phyloP scores from a whole-genome alignment of 2,329 filamentous ascomycete genomes.

The Paracamarosporium sp. region DNA sequence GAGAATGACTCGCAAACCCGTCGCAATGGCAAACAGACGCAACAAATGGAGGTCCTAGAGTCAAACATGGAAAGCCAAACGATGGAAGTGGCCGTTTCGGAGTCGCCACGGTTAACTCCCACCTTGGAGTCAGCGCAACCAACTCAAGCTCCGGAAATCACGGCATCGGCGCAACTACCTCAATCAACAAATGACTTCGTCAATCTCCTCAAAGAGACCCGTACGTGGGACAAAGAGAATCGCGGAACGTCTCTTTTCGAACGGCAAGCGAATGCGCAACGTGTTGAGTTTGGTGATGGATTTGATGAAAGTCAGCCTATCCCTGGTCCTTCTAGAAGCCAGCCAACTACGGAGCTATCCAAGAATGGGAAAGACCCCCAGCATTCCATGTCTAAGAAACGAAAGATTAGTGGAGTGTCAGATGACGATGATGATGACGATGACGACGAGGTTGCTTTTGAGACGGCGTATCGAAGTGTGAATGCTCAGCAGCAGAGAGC shows the following conservation, averaged over 20 bases:
- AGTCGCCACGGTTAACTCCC: neutral
- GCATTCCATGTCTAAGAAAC: constrained; percentile 31
- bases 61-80: constrained; percentile 14
- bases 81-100: neutral
- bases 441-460: constrained; percentile 53
- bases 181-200: constrained; percentile 28
- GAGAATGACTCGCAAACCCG: constrained; percentile 9
- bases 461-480: constrained; percentile 44
- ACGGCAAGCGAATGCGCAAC: constrained; percentile 46
- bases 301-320: constrained; percentile 37
- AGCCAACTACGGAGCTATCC: constrained; percentile 29
- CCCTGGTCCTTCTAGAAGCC: constrained; percentile 29
- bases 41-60: constrained; percentile 1
- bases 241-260: constrained; percentile 46
- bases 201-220: constrained; percentile 23
- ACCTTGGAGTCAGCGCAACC: neutral
- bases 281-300: constrained; percentile 48
- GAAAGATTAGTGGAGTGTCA: constrained; percentile 16
- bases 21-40: constrained; percentile 12
- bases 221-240: constrained; percentile 43
- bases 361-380: constrained; percentile 36
- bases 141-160: neutral
- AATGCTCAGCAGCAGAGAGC: constrained; percentile 44
- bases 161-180: constrained; percentile 20
- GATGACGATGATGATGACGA: constrained; percentile 51